phyloP scores from a whole-genome alignment of 257 asterid species.

The Rauvolfia tetraphylla region DNA sequence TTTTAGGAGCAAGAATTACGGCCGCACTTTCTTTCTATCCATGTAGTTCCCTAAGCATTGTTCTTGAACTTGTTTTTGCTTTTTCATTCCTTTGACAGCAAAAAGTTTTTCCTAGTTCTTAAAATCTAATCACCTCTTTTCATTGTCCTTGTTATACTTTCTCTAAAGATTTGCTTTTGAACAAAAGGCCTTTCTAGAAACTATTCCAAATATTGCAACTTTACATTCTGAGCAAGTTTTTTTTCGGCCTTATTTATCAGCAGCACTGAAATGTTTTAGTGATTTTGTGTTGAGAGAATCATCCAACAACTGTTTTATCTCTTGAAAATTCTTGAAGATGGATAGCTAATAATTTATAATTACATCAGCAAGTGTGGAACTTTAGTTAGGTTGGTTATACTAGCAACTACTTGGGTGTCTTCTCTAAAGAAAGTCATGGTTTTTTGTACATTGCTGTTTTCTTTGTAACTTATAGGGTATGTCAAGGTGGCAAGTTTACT shows the following conservation, averaged over 20 bases:
- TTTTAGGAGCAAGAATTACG: background rate
- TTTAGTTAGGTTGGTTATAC: background rate
- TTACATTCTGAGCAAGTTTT: background rate
- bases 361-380: background rate
- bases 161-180: background rate
- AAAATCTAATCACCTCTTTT: background rate
- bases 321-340: background rate
- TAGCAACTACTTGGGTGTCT: background rate
- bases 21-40: background rate
- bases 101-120: background rate
- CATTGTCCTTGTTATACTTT: background rate
- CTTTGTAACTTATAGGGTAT: background rate
- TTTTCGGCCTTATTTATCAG: background rate
- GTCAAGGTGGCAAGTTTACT: background rate
- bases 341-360: background rate
- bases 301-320: background rate
- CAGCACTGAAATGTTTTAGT: background rate
- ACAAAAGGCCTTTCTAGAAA: background rate
- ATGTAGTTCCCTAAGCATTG: background rate
- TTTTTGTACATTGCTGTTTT: background rate
- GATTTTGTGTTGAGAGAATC: conserved; percentile 4
- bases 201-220: background rate
- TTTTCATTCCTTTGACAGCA: background rate
- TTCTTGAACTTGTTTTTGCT: background rate
- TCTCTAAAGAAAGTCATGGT: background rate